A percentile compares a stretch with the other conserved stretches of the same genome.
Evolutionary conservation across 2,329 filamentous ascomycete species (phyloP).

Genomic region (Myotisia sp.): DNA sequence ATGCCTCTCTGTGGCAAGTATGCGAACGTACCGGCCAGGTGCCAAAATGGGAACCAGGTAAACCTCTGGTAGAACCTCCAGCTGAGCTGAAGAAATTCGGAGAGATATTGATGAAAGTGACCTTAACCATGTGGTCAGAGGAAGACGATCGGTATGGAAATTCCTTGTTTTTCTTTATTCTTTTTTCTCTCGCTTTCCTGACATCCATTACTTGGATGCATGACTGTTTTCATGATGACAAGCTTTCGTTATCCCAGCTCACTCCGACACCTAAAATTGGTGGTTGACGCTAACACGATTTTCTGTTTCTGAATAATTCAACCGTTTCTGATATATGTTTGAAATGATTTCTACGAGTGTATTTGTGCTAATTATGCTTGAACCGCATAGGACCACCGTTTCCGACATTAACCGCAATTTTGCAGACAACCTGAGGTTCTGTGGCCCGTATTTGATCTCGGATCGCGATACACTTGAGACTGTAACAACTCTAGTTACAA

Average conservation of each 20-base stretch:
- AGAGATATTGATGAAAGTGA: conserved; percentile 70
- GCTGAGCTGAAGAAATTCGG: conserved; percentile 71
- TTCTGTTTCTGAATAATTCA: conserved; percentile 18
- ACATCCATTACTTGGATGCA: conserved; percentile 12
- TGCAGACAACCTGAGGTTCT: conserved; percentile 76
- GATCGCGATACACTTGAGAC: conserved; percentile 60
- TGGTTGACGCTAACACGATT: conserved; percentile 81
- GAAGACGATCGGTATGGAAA: conserved; percentile 80
- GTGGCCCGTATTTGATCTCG: conserved; percentile 70
- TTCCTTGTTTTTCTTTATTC: conserved; percentile 12
- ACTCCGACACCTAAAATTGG: conserved; percentile 81
- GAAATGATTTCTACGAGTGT: conserved; percentile 5
- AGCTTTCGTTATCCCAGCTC: conserved; percentile 96
- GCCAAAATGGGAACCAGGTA: conserved; percentile 74
- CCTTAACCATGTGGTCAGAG: conserved; percentile 71
- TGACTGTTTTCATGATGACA: conserved; percentile 62
- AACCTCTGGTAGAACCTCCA: conserved; percentile 60
- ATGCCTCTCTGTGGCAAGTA: conserved; percentile 77
- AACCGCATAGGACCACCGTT: conserved; percentile 54
- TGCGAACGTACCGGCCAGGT: conserved; percentile 65
- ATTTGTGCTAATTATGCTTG: conserved; percentile 33
- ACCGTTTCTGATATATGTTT: conserved; percentile 11
- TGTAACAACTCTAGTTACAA: conserved; percentile 57
- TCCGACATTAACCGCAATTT: conserved; percentile 93
- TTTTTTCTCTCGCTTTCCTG: conserved; percentile 11